These are phyloP conservation scores for Elsinoe australis DNA, from an alignment of 2,329 filamentous ascomycete genomes.

Conservation along the genomic window DNA sequence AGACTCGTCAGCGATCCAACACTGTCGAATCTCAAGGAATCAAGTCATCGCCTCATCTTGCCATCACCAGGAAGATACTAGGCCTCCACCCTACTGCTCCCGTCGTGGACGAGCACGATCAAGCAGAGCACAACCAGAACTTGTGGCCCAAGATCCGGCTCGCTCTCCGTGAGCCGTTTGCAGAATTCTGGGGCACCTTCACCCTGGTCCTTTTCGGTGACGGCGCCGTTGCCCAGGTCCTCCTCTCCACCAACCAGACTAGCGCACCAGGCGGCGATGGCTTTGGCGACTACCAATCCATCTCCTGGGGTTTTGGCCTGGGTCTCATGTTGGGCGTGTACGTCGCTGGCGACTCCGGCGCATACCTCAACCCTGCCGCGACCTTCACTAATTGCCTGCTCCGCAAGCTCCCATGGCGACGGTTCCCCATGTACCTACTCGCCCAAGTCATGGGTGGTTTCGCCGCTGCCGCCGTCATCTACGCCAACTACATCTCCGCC, in stretches of 20 bases:
- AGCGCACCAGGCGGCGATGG: slow-evolving; percentile 37
- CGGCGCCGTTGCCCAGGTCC: slow-evolving; percentile 38
- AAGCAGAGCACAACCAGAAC: slow-evolving; percentile 30
- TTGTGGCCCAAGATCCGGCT: slow-evolving; percentile 34
- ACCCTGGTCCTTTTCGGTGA: slow-evolving; percentile 40
- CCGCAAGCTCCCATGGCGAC: slow-evolving; percentile 21
- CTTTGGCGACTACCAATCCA: slow-evolving; percentile 37
- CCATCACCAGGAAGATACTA: slow-evolving; percentile 19
- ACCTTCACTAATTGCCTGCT: slow-evolving; percentile 22
- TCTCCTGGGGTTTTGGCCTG: slow-evolving; percentile 38
- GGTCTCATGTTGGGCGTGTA: slow-evolving; percentile 43
- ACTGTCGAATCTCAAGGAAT: background rate
- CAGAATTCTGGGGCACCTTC: slow-evolving; percentile 38
- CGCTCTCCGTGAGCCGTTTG: slow-evolving; percentile 37
- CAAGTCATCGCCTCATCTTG: slow-evolving; percentile 18
- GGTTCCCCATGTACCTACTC: slow-evolving; percentile 18
- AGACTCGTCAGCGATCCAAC: slow-evolving; percentile 6
- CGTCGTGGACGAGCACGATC: slow-evolving; percentile 37
- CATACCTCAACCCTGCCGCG: slow-evolving; percentile 22
- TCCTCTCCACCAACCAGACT: slow-evolving; percentile 32
- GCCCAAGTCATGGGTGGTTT: slow-evolving; percentile 23
- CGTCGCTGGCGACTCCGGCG: slow-evolving; percentile 21
- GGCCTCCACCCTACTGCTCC: slow-evolving; percentile 37
- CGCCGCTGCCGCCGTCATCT: slow-evolving; percentile 25
- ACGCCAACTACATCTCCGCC: slow-evolving; percentile 23